phyloP scores from a whole-genome alignment of 2,329 filamentous ascomycete species.

The Trichophyton simii region DNA sequence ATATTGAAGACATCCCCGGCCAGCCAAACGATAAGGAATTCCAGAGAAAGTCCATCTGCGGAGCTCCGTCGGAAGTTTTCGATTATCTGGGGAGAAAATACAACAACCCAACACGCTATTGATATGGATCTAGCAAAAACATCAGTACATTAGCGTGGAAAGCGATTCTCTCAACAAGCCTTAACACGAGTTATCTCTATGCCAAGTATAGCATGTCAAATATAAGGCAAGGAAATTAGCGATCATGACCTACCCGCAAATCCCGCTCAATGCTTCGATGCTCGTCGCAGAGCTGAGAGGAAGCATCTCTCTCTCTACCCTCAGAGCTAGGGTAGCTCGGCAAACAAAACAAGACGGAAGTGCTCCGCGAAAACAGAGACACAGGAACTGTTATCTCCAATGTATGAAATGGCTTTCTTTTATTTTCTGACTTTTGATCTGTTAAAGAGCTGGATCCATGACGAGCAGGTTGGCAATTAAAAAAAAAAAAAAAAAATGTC shows the following conservation, averaged over 20 bases:
- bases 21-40: constrained; percentile 89
- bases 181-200: too few relatives aligned
- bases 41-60: constrained; percentile 76
- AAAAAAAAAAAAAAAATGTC: not conserved
- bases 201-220: not conserved
- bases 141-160: not conserved
- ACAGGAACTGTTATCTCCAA: not conserved
- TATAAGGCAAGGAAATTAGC: not conserved
- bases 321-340: not conserved
- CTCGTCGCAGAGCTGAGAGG: constrained; percentile 40
- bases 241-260: constrained; percentile 54
- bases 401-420: not conserved
- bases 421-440: not conserved
- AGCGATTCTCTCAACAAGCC: constrained; percentile 6
- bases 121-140: constrained; percentile 60
- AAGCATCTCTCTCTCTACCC: constrained; percentile 15
- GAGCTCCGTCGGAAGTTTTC: constrained; percentile 81
- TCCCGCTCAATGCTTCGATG: constrained; percentile 82
- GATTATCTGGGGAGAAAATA: constrained; percentile 93
- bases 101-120: constrained; percentile 95
- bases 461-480: not conserved
- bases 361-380: not conserved
- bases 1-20: constrained; percentile 95
- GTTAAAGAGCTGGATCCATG: not conserved
- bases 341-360: not conserved